Base-by-base conservation (phyloP, 164 flowering plant species). In the Annona cherimola region DNA sequence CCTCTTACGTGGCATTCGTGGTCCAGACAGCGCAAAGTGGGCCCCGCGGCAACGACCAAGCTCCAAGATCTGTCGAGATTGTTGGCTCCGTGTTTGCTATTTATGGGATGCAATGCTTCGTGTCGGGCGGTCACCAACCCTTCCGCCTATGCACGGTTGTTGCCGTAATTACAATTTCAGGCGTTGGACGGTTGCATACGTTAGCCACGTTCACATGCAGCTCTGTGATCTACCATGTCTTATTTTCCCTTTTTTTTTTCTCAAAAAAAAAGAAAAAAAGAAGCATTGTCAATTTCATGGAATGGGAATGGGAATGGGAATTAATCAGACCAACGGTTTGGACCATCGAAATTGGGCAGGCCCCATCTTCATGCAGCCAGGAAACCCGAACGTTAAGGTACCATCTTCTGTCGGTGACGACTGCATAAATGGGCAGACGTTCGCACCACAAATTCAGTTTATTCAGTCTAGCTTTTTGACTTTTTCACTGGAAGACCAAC, bases 111-210 rank as follows among this genome's bases (percentile, higher is more conserved):
- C 57, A 11, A 50, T 50, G 3, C 14, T 50, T 50, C 57, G 3
- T 50, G 57, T 50, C 57, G 57, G 57, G 57, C 57, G 57, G 57
- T 50, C 57, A 50, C 57, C 57, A 50, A 50, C 57, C 57, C 57
- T 9, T 26, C 35, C 18, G 14, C 3, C 14, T 50, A 11, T 50
- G 14, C 57, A 16, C 11, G 57, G 57, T 50, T 50, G 18, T 12
- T 50, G 57, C 9, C 9, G 14, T 16, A 50, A 11, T 16, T 50
- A 50, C 57, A 7, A 12, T 50, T 50, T 45, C 14, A 50, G 14
- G 57, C 14, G 14, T 9, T 8, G 57, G 57, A 50, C 57, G 57
- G 0, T 16, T 8, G 57, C 14, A 50, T 50, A 50, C 57, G 57
- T 50, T 50, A 50, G 18, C 57, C 57, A 8, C 14, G 18, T 11